A percentile compares a stretch with the other conserved stretches of the same genome.
Evolutionary conservation across 176 grass and related monocot species (phyloP).

Genomic region (Triticum turgidum): DNA sequence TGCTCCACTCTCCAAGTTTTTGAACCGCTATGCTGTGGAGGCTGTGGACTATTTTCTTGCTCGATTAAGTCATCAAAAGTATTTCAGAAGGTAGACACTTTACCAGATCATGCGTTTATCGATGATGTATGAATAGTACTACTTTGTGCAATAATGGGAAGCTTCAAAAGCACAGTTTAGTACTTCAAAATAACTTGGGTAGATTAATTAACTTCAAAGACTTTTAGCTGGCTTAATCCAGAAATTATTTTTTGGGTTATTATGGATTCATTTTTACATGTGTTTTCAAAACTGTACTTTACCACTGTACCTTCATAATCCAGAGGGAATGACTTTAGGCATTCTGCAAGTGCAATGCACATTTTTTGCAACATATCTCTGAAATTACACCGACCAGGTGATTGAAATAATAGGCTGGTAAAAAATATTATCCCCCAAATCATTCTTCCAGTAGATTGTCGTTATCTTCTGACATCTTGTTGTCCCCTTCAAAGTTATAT

Average conservation of each 20-base stretch:
- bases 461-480: background rate
- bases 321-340: background rate
- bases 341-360: background rate
- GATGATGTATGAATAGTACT: slow-evolving; percentile 7
- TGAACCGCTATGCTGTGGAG: slow-evolving; percentile 85
- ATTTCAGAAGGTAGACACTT: slow-evolving; percentile 81
- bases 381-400: background rate
- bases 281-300: background rate
- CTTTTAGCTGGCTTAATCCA: background rate
- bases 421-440: background rate
- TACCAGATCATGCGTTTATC: background rate
- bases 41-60: slow-evolving; percentile 97
- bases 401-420: background rate
- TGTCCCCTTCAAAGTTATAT: background rate
- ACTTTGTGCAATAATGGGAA: background rate
- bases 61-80: slow-evolving; percentile 79
- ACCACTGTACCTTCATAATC: background rate
- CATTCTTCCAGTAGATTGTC: background rate
- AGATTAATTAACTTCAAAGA: background rate
- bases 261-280: background rate
- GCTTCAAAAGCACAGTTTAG: background rate
- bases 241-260: background rate
- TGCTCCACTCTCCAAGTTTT: slow-evolving; percentile 88
- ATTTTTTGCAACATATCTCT: background rate
- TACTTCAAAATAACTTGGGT: background rate